Percentiles rank a stretch among this genome's conserved stretches.
Evolutionary conservation across 805 yeast genomes (phyloP).

Genomic region (Nakazawaea laoshanensis): DNA sequence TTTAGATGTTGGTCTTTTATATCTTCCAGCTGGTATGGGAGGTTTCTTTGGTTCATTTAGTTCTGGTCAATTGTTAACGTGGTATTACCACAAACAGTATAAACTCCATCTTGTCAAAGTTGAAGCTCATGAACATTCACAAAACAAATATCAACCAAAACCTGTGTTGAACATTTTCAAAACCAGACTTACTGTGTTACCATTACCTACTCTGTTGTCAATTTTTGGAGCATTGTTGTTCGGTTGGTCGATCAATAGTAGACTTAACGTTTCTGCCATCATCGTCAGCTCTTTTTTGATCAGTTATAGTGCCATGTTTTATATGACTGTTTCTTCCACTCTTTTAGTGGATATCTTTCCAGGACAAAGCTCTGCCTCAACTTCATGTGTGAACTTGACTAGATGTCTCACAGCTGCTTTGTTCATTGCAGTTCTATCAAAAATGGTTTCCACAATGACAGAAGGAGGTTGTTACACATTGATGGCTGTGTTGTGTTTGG

Average conservation of each 20-base stretch:
- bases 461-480: conserved; percentile 75
- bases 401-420: conserved; percentile 71
- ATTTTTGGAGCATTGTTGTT: conserved; percentile 36
- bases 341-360: conserved; percentile 75
- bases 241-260: conserved; percentile 65
- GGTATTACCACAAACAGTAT: conserved; percentile 29
- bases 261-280: conserved; percentile 42
- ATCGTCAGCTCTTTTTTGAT: conserved; percentile 49
- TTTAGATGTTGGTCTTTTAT: conserved; percentile 51
- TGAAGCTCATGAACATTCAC: conserved; percentile 5
- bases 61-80: conserved; percentile 45
- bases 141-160: conserved; percentile 13
- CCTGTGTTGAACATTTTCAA: conserved; percentile 45
- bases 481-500: conserved; percentile 41
- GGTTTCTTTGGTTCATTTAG: conserved; percentile 49
- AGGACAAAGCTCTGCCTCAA: conserved; percentile 58
- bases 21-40: conserved; percentile 59
- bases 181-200: conserved; percentile 43
- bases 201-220: conserved; percentile 30
- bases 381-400: conserved; percentile 62
- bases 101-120: conserved; percentile 2
- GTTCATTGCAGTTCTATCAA: conserved; percentile 56
- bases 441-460: conserved; percentile 49
- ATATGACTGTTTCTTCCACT: conserved; percentile 52
- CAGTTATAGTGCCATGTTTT: conserved; percentile 51